Conservation (phyloP, 306 rosid species). For the Acacia acuminata region DNA sequence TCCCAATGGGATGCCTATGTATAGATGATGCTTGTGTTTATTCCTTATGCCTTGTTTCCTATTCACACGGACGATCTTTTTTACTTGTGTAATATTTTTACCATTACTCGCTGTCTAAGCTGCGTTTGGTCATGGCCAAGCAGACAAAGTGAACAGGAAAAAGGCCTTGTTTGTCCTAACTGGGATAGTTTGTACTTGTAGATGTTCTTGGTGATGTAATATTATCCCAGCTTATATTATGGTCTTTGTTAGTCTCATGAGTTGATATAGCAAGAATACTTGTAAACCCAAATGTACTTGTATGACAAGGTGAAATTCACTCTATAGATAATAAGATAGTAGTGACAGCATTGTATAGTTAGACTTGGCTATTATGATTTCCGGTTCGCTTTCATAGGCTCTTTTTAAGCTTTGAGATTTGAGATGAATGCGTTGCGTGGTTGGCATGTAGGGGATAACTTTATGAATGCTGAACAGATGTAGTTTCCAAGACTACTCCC, state of each 20-base stretch:
- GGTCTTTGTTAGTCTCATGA: not conserved
- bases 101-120: conserved; percentile 27
- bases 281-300: not conserved
- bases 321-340: not conserved
- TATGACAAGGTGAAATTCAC: not conserved
- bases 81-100: conserved; percentile 39
- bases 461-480: too few species aligned
- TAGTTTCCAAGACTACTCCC: not conserved
- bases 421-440: not conserved
- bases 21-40: conserved; percentile 34
- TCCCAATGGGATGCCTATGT: conserved; percentile 16
- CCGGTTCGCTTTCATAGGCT: not conserved
- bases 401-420: not conserved
- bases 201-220: conserved; percentile 2
- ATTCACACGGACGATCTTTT: conserved; percentile 26
- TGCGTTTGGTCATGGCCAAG: conserved; percentile 21
- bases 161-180: not conserved
- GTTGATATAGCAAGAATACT: not conserved
- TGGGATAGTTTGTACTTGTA: not conserved
- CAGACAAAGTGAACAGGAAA: conserved; percentile 7
- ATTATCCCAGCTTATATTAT: conserved; percentile 29
- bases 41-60: conserved; percentile 23
- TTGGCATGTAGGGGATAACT: not conserved
- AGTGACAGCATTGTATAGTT: not conserved
- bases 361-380: not conserved